Evolutionary conservation across 139 green algal genomes (phyloP), one percentile per base, ranked within the genome.

Genomic region (Pleodorina starrii): DNA sequence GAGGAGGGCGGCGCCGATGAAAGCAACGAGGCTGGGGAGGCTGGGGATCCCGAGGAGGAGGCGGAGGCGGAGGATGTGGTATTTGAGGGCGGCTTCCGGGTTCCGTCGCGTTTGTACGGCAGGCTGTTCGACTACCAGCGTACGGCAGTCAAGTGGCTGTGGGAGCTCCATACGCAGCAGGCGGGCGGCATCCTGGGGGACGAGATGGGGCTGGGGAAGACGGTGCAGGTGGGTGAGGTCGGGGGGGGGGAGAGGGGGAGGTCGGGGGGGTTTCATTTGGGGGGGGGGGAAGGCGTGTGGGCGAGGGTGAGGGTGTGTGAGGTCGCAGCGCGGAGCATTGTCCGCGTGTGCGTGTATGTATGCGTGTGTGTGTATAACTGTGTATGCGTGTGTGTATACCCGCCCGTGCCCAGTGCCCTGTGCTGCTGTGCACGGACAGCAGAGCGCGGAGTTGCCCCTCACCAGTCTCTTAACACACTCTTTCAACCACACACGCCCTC

Each of bases 121-220:
- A 89, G 93, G 46, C 90, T 99, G 79, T 98, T 99, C 91, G 95
- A 97, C 76, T 99, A 99, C 91, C 98, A 99, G 92, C 93, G 92
- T 36, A 98, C 96, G 12, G 97, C 94, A 0, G 95, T 99, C 3
- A 98, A 99, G 91, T 99, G 98, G 98, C 88, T 99, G 86, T 99
- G 98, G 98, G 98, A 99, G 95, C 94, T 99, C 82, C 97, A 99
- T 92, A 98, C 93, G 21, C 97, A 99, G 94, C 73, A 95, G 0
- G 94, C 95, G 25, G 96, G 97, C 16, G 98, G 98, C 77, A 99
- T 99, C 88, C 94, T 99, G 21, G 98, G 97, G 3, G 98, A 99
- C 88, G 97, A 98, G 75, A 91, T 86, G 74, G 96, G 97, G 0
- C 93, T 99, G 43, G 97, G 97, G n/a, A 99, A 99, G 90, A 98